phyloP scores from a whole-genome alignment of 2,329 filamentous ascomycete genomes.

The Biscogniauxia mediterranea region DNA sequence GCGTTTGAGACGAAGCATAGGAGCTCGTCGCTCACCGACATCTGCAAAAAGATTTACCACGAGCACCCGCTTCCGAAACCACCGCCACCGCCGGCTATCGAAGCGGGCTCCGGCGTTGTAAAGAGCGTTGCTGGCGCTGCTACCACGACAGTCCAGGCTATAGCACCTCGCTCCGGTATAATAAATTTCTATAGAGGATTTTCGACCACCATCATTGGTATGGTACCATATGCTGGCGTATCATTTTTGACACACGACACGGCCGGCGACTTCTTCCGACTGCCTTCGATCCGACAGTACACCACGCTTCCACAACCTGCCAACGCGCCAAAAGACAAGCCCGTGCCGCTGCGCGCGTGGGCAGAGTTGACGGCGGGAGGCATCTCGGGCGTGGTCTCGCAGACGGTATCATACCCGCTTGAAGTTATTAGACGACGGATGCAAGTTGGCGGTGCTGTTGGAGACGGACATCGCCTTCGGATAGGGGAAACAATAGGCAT shows the following conservation, averaged over 20 bases:
- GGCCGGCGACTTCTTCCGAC: constrained; percentile 77
- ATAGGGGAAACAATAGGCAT: constrained; percentile 75
- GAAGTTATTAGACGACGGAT: constrained; percentile 90
- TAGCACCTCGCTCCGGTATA: constrained; percentile 65
- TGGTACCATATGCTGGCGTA: constrained; percentile 94
- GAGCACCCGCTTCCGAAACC: constrained; percentile 57
- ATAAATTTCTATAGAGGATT: constrained; percentile 96
- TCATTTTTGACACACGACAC: constrained; percentile 96
- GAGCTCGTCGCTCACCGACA: constrained; percentile 68
- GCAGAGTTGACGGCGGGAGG: constrained; percentile 85
- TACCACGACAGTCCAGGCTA: constrained; percentile 46
- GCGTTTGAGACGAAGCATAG: constrained; percentile 89
- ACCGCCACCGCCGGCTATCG: constrained; percentile 34
- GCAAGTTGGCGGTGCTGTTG: constrained; percentile 94
- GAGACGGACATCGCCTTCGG: constrained; percentile 76
- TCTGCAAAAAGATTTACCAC: constrained; percentile 83
- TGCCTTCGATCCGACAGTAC: constrained; percentile 63
- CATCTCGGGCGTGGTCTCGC: constrained; percentile 81
- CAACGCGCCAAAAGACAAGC: constrained; percentile 56
- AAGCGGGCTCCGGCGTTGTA: constrained; percentile 28
- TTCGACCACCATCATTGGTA: constrained; percentile 82
- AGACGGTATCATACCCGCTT: constrained; percentile 89
- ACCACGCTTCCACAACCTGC: constrained; percentile 69
- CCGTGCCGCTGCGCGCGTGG: constrained; percentile 74
- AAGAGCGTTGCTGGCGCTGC: constrained; percentile 42